Conservation (phyloP, 495 filamentous ascomycete species). For the Aspergillus diversus region DNA sequence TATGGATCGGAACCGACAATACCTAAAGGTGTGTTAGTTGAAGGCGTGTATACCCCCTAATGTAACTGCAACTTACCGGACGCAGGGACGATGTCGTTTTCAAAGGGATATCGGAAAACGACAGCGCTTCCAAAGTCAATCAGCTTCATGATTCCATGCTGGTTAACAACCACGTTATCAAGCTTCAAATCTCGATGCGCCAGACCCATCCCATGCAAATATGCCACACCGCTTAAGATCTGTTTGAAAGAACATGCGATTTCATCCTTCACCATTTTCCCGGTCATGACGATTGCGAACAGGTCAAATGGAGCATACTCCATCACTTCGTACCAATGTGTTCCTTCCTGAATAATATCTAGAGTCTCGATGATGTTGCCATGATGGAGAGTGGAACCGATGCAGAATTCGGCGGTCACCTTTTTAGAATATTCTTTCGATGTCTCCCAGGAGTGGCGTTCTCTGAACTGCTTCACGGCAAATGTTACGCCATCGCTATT, state of each 20-base stretch:
- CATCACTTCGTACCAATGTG: conserved; percentile 98
- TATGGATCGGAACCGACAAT: conserved; percentile 98
- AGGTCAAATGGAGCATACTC: conserved; percentile 98
- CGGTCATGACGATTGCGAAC: conserved; percentile 99
- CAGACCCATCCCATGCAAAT: conserved; percentile 93
- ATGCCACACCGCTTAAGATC: conserved; percentile 95
- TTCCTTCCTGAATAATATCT: conserved; percentile 94
- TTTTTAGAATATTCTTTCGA: conserved; percentile 98
- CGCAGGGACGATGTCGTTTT: conserved; percentile 84
- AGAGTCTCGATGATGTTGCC: conserved; percentile 98
- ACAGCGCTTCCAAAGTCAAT: conserved; percentile 99
- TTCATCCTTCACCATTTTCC: conserved; percentile 94
- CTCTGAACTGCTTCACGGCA: conserved; percentile 95
- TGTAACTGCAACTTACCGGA: conserved; percentile 65
- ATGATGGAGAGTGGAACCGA: conserved; percentile 95
- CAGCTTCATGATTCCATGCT: conserved; percentile 98
- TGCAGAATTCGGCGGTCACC: conserved; percentile 98
- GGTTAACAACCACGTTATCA: conserved; percentile 97
- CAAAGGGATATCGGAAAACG: conserved; percentile 96
- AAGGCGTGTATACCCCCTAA: conserved; percentile 1
- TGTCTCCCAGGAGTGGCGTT: conserved; percentile 90
- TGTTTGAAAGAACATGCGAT: conserved; percentile 90
- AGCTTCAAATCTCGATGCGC: conserved; percentile 96
- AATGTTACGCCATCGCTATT: conserved; percentile 89
- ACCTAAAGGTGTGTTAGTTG: conserved; percentile 54